These are phyloP conservation scores for Colletotrichum simmondsii DNA, from an alignment of 2,329 filamentous ascomycete genomes.

Conservation along the genomic window DNA sequence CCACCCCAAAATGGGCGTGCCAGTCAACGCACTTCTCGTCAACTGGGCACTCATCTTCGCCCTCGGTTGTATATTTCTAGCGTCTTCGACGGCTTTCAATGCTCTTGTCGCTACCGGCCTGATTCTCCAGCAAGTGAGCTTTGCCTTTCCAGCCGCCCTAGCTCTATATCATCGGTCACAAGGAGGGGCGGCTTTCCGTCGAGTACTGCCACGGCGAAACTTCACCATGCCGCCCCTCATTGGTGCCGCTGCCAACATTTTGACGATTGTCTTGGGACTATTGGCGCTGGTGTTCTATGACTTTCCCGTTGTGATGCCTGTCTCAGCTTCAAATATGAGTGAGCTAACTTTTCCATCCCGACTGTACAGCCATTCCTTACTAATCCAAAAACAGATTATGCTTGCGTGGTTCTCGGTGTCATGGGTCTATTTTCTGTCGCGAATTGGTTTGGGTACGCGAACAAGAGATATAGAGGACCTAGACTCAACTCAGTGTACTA, in stretches of 20 bases:
- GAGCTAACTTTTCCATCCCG: not conserved
- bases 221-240: not conserved
- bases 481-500: not conserved
- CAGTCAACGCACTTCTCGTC: conserved; percentile 19
- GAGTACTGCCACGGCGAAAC: not conserved
- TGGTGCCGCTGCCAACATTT: not conserved
- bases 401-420: not conserved
- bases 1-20: not conserved
- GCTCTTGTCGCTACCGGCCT: conserved; percentile 21
- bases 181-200: not conserved
- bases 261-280: conserved; percentile 7
- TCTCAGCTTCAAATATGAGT: conserved; percentile 22
- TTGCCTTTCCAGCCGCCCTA: conserved; percentile 15
- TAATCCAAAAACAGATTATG: not conserved
- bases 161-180: not conserved
- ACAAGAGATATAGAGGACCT: not conserved
- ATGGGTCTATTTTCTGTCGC: conserved; percentile 9
- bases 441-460: conserved; percentile 13
- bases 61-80: conserved; percentile 24
- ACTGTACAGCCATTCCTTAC: not conserved
- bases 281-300: conserved; percentile 17
- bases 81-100: conserved; percentile 24
- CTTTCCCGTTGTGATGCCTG: conserved; percentile 21
- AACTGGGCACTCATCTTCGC: not conserved
- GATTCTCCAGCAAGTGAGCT: conserved; percentile 30